Evolutionary conservation across 176 grass and related monocot species (phyloP).

Genomic region (Aegilops tauschii): DNA sequence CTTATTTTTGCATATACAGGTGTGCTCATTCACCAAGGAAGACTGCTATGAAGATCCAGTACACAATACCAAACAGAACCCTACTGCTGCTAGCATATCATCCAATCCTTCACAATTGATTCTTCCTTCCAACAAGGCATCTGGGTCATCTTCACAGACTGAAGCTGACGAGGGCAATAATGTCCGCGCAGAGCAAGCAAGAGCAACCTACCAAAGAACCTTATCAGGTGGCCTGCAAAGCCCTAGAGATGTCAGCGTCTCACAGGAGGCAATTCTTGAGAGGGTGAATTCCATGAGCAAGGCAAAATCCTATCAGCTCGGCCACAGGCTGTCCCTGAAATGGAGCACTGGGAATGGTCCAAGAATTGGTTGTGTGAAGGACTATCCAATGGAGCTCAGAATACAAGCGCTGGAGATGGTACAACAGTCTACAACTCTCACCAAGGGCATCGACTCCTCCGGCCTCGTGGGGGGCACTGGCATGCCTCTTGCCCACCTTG

Average conservation of each 20-base stretch:
- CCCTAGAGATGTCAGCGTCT: slow-evolving; percentile 43
- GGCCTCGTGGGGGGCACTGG: background rate
- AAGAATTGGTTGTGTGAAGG: slow-evolving; percentile 88
- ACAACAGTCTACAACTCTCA: slow-evolving; percentile 31
- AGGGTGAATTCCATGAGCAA: slow-evolving; percentile 69
- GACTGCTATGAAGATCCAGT: slow-evolving; percentile 58
- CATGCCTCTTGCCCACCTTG: slow-evolving; percentile 24
- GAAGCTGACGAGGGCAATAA: background rate
- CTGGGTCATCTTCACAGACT: background rate
- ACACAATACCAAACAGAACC: slow-evolving; percentile 1
- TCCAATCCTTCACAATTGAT: slow-evolving; percentile 31
- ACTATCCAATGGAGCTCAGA: slow-evolving; percentile 76
- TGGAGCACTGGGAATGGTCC: slow-evolving; percentile 88
- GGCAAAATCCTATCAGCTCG: slow-evolving; percentile 78
- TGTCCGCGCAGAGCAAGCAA: slow-evolving; percentile 21
- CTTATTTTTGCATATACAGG: slow-evolving; percentile 42
- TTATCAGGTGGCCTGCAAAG: slow-evolving; percentile 73
- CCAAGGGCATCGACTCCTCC: slow-evolving; percentile 44
- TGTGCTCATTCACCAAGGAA: slow-evolving; percentile 57
- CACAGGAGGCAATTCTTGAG: slow-evolving; percentile 57
- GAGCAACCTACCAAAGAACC: slow-evolving; percentile 62
- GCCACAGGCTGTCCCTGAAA: slow-evolving; percentile 70
- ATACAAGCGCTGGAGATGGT: slow-evolving; percentile 77
- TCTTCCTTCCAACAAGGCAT: slow-evolving; percentile 11
- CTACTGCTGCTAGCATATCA: background rate